These are phyloP conservation scores for Rheum nobile DNA, from an alignment of 148 eudicot genomes.

Conservation along the genomic window DNA sequence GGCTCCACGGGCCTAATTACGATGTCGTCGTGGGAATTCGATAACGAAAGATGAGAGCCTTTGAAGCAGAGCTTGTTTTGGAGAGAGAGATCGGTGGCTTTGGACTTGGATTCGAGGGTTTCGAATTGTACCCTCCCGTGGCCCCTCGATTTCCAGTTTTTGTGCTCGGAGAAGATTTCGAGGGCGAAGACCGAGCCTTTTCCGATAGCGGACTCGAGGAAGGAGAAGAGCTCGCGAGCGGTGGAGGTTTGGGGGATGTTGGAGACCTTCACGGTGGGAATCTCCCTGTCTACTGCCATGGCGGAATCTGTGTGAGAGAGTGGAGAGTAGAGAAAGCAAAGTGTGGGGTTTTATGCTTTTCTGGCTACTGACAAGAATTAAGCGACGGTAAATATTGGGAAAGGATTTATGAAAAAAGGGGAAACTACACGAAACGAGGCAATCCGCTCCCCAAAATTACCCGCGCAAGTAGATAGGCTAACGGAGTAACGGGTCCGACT, in stretches of 20 bases:
- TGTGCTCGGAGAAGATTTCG: slow-evolving; percentile 60
- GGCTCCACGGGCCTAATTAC: slow-evolving; percentile 47
- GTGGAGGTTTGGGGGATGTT: slow-evolving; percentile 61
- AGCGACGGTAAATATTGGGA: neutral
- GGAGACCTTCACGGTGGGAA: slow-evolving; percentile 39
- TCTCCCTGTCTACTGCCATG: slow-evolving; percentile 31
- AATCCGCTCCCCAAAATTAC: neutral
- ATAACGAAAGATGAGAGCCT: slow-evolving; percentile 33
- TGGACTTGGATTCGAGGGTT: slow-evolving; percentile 40
- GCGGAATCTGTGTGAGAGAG: neutral
- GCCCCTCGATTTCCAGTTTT: slow-evolving; percentile 79
- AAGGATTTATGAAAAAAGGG: neutral
- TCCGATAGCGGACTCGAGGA: slow-evolving; percentile 42
- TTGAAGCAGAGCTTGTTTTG: slow-evolving; percentile 37
- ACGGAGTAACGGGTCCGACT: too few species aligned
- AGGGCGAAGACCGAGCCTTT: slow-evolving; percentile 47
- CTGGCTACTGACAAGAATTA: neutral
- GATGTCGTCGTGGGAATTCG: slow-evolving; percentile 47
- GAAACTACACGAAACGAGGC: neutral
- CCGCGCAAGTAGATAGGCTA: too few species aligned
- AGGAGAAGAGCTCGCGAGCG: slow-evolving; percentile 46
- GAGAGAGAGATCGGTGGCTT: slow-evolving; percentile 24
- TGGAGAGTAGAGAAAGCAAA: neutral
- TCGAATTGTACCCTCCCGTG: slow-evolving; percentile 73
- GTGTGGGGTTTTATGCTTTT: slow-evolving; percentile 2